These are phyloP conservation scores for Malbranchea cinnamomea DNA, from an alignment of 2,329 filamentous ascomycete genomes.

Conservation along the genomic window DNA sequence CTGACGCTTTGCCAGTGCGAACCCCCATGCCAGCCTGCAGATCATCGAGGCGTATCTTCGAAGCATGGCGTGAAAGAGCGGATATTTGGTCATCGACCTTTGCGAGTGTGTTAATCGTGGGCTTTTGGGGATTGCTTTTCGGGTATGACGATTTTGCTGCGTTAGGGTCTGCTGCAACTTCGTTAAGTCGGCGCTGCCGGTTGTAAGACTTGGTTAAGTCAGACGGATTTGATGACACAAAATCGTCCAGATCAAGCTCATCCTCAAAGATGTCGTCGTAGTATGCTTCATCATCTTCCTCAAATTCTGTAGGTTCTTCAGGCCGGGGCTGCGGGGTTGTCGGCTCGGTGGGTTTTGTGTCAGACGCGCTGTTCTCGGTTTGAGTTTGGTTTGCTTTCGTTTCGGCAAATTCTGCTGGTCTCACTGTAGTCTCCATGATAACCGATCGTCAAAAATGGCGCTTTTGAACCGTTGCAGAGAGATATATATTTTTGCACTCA, in stretches of 20 bases:
- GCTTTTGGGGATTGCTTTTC: constrained; percentile 64
- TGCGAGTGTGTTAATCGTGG: constrained; percentile 61
- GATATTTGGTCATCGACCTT: constrained; percentile 78
- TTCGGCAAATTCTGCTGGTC: too few relatives aligned
- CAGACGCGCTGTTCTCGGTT: too few relatives aligned
- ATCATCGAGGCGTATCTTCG: constrained; percentile 67
- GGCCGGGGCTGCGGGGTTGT: constrained; percentile 17
- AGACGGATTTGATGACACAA: constrained; percentile 40
- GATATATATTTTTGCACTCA: too few relatives aligned
- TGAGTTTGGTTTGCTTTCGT: too few relatives aligned
- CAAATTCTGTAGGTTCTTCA: constrained; percentile 31
- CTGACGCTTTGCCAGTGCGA: constrained; percentile 34
- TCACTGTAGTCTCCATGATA: too few relatives aligned
- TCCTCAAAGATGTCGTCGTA: constrained; percentile 43
- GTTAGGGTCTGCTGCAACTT: constrained; percentile 32
- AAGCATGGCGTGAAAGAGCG: constrained; percentile 68
- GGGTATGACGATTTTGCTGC: constrained; percentile 43
- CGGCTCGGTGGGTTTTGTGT: constrained; percentile 14
- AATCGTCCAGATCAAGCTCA: constrained; percentile 40
- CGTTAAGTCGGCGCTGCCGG: constrained; percentile 57
- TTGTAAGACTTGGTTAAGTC: constrained; percentile 83
- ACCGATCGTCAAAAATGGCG: too few relatives aligned
- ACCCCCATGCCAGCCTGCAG: constrained; percentile 37
- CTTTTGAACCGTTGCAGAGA: too few relatives aligned
- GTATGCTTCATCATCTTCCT: constrained; percentile 44